Conservation (phyloP, 2,329 filamentous ascomycete species). For the Trichothecium sympodiale region DNA sequence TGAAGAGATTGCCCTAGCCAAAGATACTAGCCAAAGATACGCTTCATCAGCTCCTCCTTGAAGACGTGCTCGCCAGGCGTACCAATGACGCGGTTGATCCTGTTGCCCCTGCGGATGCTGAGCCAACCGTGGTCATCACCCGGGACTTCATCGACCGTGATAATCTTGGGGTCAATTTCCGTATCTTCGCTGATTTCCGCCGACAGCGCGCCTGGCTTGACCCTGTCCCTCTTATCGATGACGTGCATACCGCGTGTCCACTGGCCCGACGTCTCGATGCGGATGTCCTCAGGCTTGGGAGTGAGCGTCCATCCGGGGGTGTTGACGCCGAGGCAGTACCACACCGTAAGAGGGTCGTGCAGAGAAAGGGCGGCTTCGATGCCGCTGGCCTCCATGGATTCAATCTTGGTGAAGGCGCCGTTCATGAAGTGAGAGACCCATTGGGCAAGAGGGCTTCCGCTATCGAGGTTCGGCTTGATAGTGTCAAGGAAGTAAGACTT, state of each 20-base stretch:
- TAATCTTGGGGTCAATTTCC: slow-evolving; percentile 25
- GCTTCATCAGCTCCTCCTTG: slow-evolving; percentile 52
- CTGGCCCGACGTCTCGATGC: slow-evolving; percentile 81
- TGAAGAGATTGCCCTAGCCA: too few relatives aligned
- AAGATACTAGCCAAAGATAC: slow-evolving; percentile 12
- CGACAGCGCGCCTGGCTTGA: slow-evolving; percentile 35
- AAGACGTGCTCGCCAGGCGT: slow-evolving; percentile 60
- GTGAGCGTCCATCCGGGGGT: slow-evolving; percentile 47
- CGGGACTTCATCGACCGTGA: slow-evolving; percentile 38
- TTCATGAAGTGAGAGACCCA: slow-evolving; percentile 64
- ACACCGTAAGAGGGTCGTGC: slow-evolving; percentile 70
- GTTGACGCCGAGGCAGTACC: slow-evolving; percentile 59
- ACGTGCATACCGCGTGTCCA: slow-evolving; percentile 93
- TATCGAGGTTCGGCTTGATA: slow-evolving; percentile 42
- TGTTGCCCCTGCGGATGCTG: slow-evolving; percentile 62
- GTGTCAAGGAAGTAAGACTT: slow-evolving; percentile 46
- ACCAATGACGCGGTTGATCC: slow-evolving; percentile 60
- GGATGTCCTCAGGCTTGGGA: slow-evolving; percentile 62
- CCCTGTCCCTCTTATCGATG: slow-evolving; percentile 57
- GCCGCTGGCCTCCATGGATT: slow-evolving; percentile 46
- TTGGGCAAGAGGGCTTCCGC: slow-evolving; percentile 59
- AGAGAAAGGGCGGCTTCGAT: slow-evolving; percentile 51
- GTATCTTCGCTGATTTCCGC: slow-evolving; percentile 29
- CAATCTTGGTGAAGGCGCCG: slow-evolving; percentile 60
- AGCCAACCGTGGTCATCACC: slow-evolving; percentile 72